Conservation (phyloP, 2,329 filamentous ascomycete species). For the Kalaharituber pfeilii region DNA sequence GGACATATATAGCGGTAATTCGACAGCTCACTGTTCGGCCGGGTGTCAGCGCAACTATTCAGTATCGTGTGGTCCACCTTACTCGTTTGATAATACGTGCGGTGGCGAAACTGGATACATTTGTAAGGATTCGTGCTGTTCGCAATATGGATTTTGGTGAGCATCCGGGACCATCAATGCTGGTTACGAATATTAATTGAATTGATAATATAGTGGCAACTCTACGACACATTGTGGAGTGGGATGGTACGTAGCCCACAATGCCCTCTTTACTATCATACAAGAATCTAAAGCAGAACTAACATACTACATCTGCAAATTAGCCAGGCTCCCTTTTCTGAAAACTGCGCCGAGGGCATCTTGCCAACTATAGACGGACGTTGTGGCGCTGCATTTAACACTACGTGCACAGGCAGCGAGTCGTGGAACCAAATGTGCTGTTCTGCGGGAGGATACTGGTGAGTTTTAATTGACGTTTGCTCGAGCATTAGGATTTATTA, state of each 20-base stretch:
- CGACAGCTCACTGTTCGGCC: constrained; percentile 11
- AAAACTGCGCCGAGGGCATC: constrained; percentile 10
- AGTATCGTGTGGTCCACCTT: constrained; percentile 4
- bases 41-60: constrained; percentile 15
- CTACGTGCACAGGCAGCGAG: constrained; percentile 13
- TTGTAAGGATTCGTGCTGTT: constrained; percentile 29
- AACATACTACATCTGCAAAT: too few species aligned
- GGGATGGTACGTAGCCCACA: constrained; percentile 9
- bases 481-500: background rate
- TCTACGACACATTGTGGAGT: constrained; percentile 10
- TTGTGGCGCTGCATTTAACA: constrained; percentile 8
- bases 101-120: constrained; percentile 27
- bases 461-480: too few species aligned
- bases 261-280: background rate
- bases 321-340: constrained; percentile 10
- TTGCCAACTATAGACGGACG: constrained; percentile 10
- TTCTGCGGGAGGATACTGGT: constrained; percentile 26
- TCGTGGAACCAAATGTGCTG: constrained; percentile 22
- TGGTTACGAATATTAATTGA: background rate
- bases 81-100: constrained; percentile 28
- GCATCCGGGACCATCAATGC: too few species aligned
- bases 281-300: too few species aligned
- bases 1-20: constrained; percentile 11
- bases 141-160: constrained; percentile 27
- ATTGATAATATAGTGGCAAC: constrained; percentile 12